Evolutionary conservation across 139 green algal species (phyloP), one percentile per base, ranked within the genome.

Genomic region (Protoeuglena noctilucae): DNA sequence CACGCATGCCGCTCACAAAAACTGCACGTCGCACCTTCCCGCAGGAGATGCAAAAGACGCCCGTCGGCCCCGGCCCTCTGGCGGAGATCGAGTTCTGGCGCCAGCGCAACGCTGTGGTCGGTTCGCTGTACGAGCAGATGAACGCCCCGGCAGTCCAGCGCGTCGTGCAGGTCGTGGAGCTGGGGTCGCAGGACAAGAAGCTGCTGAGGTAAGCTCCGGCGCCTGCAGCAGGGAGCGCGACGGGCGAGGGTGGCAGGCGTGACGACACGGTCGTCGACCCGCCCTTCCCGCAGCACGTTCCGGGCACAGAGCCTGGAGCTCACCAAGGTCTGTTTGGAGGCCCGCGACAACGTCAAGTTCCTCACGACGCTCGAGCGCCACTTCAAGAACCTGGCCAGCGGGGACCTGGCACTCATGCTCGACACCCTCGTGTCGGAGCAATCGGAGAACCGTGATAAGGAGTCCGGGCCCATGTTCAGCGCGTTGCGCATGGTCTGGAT

Each of bases 401-500:
- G 78, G 0, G 66, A 73, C 2, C 60, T 89, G 45, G 34, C 29
- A 24, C 40, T 56, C 22, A 80, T 95, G 29, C 41, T 78, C 19
- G 82, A 93, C 57, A 80, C 77, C 3, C 71, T 94, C 49, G 71
- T 67, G 4, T n/a, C n/a, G n/a, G n/a, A n/a, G n/a, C n/a, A n/a
- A n/a, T n/a, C n/a, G n/a, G n/a, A n/a, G n/a, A n/a, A n/a, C n/a
- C n/a, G n/a, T n/a, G n/a, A n/a, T n/a, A n/a, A n/a, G n/a, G n/a
- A n/a, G n/a, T n/a, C n/a, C n/a, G n/a, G n/a, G n/a, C 80, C 83
- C 0, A 83, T 93, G 76, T 86, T 94, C 69, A 87, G 86, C 40
- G 83, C 85, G 17, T 69, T 95, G 53, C 73, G 87, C 50, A 89
- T 93, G 82, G 84, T 84, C 4, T 95, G 87, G 87, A 85, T 94